Evolutionary conservation across 352 stramenopile genomes (phyloP).

Genomic region (Phytophthora multivora): DNA sequence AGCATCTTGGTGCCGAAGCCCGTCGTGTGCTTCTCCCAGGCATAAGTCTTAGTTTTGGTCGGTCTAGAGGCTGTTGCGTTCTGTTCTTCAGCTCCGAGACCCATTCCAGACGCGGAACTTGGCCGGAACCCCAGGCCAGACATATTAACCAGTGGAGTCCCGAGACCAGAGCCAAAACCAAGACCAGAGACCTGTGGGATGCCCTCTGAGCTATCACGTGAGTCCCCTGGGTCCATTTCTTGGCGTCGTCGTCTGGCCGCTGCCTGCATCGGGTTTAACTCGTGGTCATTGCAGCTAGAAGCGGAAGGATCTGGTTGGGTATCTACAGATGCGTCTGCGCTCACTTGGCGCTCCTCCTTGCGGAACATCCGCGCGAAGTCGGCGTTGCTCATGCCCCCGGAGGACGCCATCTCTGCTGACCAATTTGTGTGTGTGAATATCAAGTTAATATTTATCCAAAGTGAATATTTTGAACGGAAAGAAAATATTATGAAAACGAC

Average conservation of each 20-base stretch:
- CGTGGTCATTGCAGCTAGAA: neutral
- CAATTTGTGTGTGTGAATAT: too few relatives aligned
- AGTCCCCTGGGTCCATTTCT: slow-evolving; percentile 18
- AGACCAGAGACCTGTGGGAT: slow-evolving; percentile 7
- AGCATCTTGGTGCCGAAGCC: slow-evolving; percentile 96
- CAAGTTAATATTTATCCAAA: too few relatives aligned
- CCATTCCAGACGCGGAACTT: slow-evolving; percentile 23
- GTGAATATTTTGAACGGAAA: too few relatives aligned
- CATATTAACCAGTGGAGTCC: neutral
- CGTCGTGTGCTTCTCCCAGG: slow-evolving; percentile 97
- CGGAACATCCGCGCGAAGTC: slow-evolving; percentile 85
- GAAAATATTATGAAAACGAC: too few relatives aligned
- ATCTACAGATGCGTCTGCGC: neutral
- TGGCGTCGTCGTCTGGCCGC: slow-evolving; percentile 24
- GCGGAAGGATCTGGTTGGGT: neutral
- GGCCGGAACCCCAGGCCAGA: slow-evolving; percentile 22
- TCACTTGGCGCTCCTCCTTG: slow-evolving; percentile 34
- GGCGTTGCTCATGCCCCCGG: slow-evolving; percentile 58
- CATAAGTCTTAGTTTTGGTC: slow-evolving; percentile 40
- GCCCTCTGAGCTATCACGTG: slow-evolving; percentile 7
- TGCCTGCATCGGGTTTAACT: slow-evolving; percentile 23
- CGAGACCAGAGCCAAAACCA: slow-evolving; percentile 3
- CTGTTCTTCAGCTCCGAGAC: slow-evolving; percentile 6
- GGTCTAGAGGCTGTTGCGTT: slow-evolving; percentile 8
- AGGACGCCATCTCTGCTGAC: slow-evolving; percentile 19